Percentiles rank a stretch among this genome's conserved stretches.
Evolutionary conservation across 2,329 filamentous ascomycete species (phyloP).

Genomic region (Calonectria pseudoreteaudii): DNA sequence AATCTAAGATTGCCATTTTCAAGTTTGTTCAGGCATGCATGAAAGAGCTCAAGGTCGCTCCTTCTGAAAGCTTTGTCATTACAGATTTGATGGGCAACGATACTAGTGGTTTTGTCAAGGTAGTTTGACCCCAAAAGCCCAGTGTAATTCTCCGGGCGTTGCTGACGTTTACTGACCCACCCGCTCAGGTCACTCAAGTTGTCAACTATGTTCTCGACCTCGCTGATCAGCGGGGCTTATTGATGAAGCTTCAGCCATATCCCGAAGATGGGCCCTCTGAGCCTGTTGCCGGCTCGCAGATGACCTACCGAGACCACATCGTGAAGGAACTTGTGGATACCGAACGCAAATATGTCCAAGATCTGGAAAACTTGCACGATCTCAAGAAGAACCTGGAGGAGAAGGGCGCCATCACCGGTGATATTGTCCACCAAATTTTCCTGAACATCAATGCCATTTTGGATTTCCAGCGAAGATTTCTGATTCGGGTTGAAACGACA

Average conservation of each 20-base stretch:
- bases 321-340: constrained; percentile 93
- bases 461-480: constrained; percentile 93
- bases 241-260: constrained; percentile 71
- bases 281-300: constrained; percentile 69
- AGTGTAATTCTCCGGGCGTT: not conserved
- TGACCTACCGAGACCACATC: constrained; percentile 85
- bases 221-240: constrained; percentile 80
- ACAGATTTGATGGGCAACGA: constrained; percentile 92
- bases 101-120: constrained; percentile 97
- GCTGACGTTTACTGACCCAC: constrained; percentile 6
- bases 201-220: constrained; percentile 93
- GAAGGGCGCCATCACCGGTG: constrained; percentile 87
- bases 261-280: constrained; percentile 64
- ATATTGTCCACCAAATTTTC: constrained; percentile 94
- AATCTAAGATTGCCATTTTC: constrained; percentile 88
- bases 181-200: constrained; percentile 78
- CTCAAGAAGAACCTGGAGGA: constrained; percentile 92
- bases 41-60: constrained; percentile 81
- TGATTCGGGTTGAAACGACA: constrained; percentile 95
- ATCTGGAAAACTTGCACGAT: constrained; percentile 92
- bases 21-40: constrained; percentile 93
- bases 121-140: constrained; percentile 50
- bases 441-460: constrained; percentile 94
- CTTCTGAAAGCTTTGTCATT: constrained; percentile 90
- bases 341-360: constrained; percentile 97